Evolutionary conservation across 2,329 filamentous ascomycete species (phyloP).

Genomic region (Cercospora beticola): DNA sequence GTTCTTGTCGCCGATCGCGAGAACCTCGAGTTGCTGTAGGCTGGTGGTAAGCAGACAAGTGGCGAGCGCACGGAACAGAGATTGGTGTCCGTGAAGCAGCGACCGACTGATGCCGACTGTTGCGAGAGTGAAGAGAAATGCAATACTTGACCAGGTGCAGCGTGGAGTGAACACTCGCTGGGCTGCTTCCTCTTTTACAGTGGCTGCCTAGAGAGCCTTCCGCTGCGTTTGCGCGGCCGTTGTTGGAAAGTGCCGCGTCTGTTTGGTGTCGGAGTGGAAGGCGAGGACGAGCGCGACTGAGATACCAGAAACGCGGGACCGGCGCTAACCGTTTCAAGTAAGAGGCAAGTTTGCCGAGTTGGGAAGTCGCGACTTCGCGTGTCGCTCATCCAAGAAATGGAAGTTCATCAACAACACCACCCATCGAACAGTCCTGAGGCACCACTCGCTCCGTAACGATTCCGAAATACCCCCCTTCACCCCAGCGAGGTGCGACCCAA

Average conservation of each 20-base stretch:
- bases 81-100: too few relatives aligned
- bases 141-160: background rate
- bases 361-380: slow-evolving; percentile 1
- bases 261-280: too few relatives aligned
- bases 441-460: slow-evolving; percentile 1
- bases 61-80: too few relatives aligned
- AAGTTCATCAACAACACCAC: slow-evolving; percentile 5
- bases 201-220: too few relatives aligned
- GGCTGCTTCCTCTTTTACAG: too few relatives aligned
- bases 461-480: background rate
- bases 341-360: background rate
- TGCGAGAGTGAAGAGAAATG: background rate
- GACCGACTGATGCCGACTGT: too few relatives aligned
- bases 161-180: background rate
- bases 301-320: background rate
- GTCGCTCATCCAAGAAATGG: background rate
- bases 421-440: background rate
- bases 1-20: too few relatives aligned
- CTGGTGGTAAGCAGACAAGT: too few relatives aligned
- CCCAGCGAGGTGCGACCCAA: background rate
- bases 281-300: too few relatives aligned
- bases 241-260: too few relatives aligned
- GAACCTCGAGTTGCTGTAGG: too few relatives aligned
- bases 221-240: too few relatives aligned
- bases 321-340: background rate